phyloP scores from a whole-genome alignment of 495 filamentous ascomycete genomes.

The Aspergillus olivimuriae region DNA sequence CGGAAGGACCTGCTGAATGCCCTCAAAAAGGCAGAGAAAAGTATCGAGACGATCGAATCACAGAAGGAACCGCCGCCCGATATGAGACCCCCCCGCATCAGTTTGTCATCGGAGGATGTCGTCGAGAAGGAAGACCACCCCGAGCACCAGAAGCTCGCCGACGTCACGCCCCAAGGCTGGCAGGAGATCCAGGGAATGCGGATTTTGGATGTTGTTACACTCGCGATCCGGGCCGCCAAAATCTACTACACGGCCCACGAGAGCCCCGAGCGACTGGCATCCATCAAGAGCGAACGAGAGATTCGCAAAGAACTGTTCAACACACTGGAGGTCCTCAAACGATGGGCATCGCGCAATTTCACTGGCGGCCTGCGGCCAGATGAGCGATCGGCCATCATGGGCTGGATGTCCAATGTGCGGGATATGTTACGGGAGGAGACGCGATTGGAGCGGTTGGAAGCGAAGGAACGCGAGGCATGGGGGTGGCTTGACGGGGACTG shows the following conservation, averaged over 20 bases:
- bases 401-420: slow-evolving; percentile 73
- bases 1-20: slow-evolving; percentile 66
- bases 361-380: slow-evolving; percentile 69
- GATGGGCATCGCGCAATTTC: slow-evolving; percentile 84
- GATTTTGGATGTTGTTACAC: slow-evolving; percentile 82
- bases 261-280: slow-evolving; percentile 71
- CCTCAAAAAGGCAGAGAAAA: slow-evolving; percentile 61
- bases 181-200: slow-evolving; percentile 87
- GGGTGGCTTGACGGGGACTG: slow-evolving; percentile 74
- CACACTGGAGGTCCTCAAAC: slow-evolving; percentile 83
- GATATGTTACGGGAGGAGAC: slow-evolving; percentile 68
- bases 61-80: slow-evolving; percentile 24
- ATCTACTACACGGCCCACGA: slow-evolving; percentile 90
- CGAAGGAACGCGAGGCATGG: slow-evolving; percentile 65
- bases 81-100: slow-evolving; percentile 24
- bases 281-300: slow-evolving; percentile 75
- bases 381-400: slow-evolving; percentile 63
- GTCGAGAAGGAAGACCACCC: slow-evolving; percentile 32
- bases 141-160: slow-evolving; percentile 11
- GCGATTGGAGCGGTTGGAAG: slow-evolving; percentile 66
- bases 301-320: slow-evolving; percentile 76
- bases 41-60: slow-evolving; percentile 47
- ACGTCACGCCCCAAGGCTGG: slow-evolving; percentile 51
- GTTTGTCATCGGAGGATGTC: slow-evolving; percentile 28
- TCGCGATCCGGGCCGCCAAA: slow-evolving; percentile 90